A percentile compares a stretch with the other conserved stretches of the same genome.
Evolutionary conservation across 2,329 filamentous ascomycete species (phyloP).

Genomic region (Paraphaeosphaeria sporulosa): DNA sequence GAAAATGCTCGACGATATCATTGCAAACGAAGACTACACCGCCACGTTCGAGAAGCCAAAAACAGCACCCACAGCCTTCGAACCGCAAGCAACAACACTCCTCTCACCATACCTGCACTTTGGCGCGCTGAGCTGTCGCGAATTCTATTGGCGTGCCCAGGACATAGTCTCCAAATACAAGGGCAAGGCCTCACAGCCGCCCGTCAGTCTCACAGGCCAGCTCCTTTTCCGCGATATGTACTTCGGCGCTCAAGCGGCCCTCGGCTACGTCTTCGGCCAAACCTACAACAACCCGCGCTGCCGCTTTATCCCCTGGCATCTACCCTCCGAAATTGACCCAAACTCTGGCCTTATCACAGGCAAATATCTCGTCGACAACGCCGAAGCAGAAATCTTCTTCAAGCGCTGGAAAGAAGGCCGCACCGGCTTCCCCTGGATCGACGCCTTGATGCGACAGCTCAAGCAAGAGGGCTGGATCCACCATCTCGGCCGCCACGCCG

Average conservation of each 20-base stretch:
- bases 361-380: constrained; percentile 69
- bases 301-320: constrained; percentile 81
- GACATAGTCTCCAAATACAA: constrained; percentile 67
- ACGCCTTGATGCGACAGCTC: constrained; percentile 80
- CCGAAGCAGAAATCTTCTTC: constrained; percentile 70
- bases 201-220: constrained; percentile 75
- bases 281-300: constrained; percentile 70
- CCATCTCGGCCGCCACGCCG: constrained; percentile 77
- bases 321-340: constrained; percentile 66
- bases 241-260: constrained; percentile 75
- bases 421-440: constrained; percentile 83
- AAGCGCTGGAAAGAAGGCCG: constrained; percentile 71
- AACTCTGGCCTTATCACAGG: constrained; percentile 60
- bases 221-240: constrained; percentile 85
- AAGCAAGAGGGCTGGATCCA: constrained; percentile 79
- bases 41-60: constrained; percentile 79
- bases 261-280: constrained; percentile 70
- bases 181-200: constrained; percentile 64
- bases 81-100: constrained; percentile 75
- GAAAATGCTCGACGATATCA: constrained; percentile 63
- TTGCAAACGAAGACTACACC: constrained; percentile 70
- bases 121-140: constrained; percentile 71
- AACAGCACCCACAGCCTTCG: constrained; percentile 76
- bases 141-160: constrained; percentile 76
- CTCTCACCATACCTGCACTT: constrained; percentile 79